Percentiles rank a stretch among this genome's conserved stretches.
Evolutionary conservation across 345 rosid species (phyloP).

Genomic region (Eucalyptus shirleyi): DNA sequence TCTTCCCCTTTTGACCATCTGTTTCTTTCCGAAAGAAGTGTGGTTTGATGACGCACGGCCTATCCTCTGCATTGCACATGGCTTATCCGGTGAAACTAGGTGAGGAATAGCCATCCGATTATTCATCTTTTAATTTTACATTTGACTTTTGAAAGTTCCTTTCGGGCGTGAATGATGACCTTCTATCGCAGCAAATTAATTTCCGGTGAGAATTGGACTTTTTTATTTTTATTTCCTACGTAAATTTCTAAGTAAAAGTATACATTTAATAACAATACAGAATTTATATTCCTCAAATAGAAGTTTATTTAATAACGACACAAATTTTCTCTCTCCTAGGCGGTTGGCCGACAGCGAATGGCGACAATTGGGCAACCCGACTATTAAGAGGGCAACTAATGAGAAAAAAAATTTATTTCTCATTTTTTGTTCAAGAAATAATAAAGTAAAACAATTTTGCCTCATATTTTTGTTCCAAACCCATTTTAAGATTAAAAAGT

Average conservation of each 20-base stretch:
- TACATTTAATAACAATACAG: accelerated
- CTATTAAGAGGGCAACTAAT: no score
- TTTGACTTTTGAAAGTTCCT: background rate
- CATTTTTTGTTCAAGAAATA: no score
- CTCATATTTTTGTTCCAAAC: no score
- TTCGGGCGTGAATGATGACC: no score
- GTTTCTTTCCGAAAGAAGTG: background rate
- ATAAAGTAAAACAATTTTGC: accelerated
- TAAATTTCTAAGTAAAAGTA: accelerated
- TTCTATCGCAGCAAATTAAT: no score
- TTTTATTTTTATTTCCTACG: no score
- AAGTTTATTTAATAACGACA: accelerated
- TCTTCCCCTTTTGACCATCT: background rate
- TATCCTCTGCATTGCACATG: background rate
- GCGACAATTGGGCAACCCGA: accelerated
- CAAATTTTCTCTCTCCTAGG: accelerated
- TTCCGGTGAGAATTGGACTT: accelerated
- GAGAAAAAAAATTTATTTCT: no score
- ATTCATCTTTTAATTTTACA: background rate
- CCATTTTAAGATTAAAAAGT: accelerated
- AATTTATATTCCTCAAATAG: no score
- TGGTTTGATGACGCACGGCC: background rate
- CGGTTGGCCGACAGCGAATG: accelerated
- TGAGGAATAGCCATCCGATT: background rate
- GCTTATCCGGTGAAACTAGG: background rate